phyloP scores from a whole-genome alignment of 345 rosid species.

The Lagerstroemia speciosa region DNA sequence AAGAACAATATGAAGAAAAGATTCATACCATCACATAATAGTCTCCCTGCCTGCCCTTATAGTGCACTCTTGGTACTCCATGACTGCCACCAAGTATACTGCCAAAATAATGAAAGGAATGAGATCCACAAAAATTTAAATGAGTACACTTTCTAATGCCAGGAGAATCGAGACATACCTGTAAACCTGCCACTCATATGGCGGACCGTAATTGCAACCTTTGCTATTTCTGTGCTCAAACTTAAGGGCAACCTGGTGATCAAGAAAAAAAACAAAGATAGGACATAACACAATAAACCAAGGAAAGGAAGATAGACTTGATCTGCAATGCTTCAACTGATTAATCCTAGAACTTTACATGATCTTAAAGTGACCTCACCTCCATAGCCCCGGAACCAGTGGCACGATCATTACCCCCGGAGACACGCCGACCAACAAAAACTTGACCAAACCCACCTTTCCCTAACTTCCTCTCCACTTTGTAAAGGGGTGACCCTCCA shows the following conservation, averaged over 20 bases:
- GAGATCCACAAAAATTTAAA: background rate
- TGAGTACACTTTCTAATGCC: background rate
- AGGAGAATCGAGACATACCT: slow-evolving; percentile 26
- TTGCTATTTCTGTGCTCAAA: slow-evolving; percentile 96
- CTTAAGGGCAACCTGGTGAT: slow-evolving; percentile 75
- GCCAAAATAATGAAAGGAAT: slow-evolving; percentile 15
- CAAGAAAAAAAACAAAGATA: background rate
- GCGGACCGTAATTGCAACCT: slow-evolving; percentile 98
- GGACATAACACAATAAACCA: background rate
- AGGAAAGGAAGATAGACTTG: slow-evolving; percentile 4
- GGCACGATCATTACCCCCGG: slow-evolving; percentile 43
- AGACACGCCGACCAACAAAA: slow-evolving; percentile 82
- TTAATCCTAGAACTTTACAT: background rate
- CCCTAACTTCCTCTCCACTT: slow-evolving; percentile 76
- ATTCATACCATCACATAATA: slow-evolving; percentile 82
- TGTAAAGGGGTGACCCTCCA: slow-evolving; percentile 82
- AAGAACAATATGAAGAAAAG: background rate
- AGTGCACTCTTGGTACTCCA: slow-evolving; percentile 90
- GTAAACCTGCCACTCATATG: slow-evolving; percentile 97
- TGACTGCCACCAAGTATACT: slow-evolving; percentile 95
- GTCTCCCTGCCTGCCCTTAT: slow-evolving; percentile 94
- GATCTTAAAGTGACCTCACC: slow-evolving; percentile 21
- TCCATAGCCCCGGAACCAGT: slow-evolving; percentile 44
- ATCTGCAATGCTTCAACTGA: background rate
- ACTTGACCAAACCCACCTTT: slow-evolving; percentile 99